Base-by-base conservation (phyloP, 1,284 basidiomycete species). In the Pseudomicrostroma phylloplanum region DNA sequence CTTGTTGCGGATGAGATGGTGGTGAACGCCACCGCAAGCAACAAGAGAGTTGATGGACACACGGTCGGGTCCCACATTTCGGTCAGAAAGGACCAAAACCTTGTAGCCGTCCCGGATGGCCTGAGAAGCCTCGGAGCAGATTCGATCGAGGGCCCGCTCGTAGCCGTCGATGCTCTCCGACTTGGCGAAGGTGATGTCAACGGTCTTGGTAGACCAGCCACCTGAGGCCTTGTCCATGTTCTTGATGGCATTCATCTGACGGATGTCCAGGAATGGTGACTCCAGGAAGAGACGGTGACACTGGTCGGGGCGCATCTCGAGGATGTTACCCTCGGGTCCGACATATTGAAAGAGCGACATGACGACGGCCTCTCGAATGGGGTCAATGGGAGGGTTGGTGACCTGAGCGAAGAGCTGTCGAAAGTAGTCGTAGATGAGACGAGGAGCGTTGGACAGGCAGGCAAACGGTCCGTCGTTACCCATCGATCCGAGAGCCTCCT, bases 361-460 rank as follows among this genome's bases (percentile, higher is more conserved):
- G 68, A 77, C 75, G 53, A 77, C 66, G 9, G 73, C 61, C 66
- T 77, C 75, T 56, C 75, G 74, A 54, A 77, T 77, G 25, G 75
- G 75, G 65, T 77, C 75, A 58, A 77, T 77, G 30, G 75, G 75
- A 57, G 75, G 75, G 67, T 77, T 77, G 65, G 75, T 77, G 59
- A 77, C 75, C 67, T 77, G 75, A 57, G 75, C 75, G 49, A 77
- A 77, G 54, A 77, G 71, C 69, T 77, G 71, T 51, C 75, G 70
- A 69, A 77, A 77, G 69, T 77, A 77, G 60, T 77, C 75, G 65
- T 74, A 77, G 54, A 76, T 69, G 57, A 74, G 64, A 54, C 73
- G 75, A 60, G 73, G 69, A 46, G 70, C 67, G 41, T 70, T 65
- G 46, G 75, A 66, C 59, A 77, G 65, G 59, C 75, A 77, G 53